Base-by-base conservation (phyloP, 805 yeast species). In the Candida ipomoeae region DNA sequence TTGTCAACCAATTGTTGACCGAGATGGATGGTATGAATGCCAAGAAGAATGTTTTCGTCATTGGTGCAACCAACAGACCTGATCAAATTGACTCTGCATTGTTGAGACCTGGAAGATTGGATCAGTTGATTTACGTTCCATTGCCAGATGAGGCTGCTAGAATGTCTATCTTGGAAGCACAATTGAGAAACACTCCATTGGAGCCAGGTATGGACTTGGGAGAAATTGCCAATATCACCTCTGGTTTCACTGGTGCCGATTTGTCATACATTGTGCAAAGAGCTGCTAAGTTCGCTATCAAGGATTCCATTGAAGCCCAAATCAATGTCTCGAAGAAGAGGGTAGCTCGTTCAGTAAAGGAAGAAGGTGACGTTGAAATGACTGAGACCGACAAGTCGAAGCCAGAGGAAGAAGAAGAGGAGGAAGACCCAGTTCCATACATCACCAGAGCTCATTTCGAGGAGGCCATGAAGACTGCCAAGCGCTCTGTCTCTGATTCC, bases 11-110 rank as follows among this genome's bases (percentile, higher is more conserved):
- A 75, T 81, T 91, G 67, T 81, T 91, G 69, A 90, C 97, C 7
- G 96, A 91, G 76, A 94, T 94, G 99, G 99, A 94, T 73, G 99
- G 99, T 83, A 94, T 94, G 99, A 94, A 94, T 68, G 96, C 97
- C 56, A 94, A 94, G 79, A 94, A 94, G 84, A 94, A 94, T 66
- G 99, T 94, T 35, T 94, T 94, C 66, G 97, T 94, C 50, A 89
- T 94, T 74, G 99, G 99, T 75, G 99, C 99, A 39, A 94, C 99
- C 50, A 94, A 94, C 75, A 85, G 99, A 79, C 99, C 99, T 38
- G 99, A 95, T 71, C 98, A 94, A 77, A 94, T 94, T 61, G 99
- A 94, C 68, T 98, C 99, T 21, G 99, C 99, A 34, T 83, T 94
- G 65, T 79, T 94, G 73, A 90, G 99, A 79, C 99, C 99, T 10